phyloP scores from a whole-genome alignment of 768 basidiomycete genomes.

The Mycena vulgaris region DNA sequence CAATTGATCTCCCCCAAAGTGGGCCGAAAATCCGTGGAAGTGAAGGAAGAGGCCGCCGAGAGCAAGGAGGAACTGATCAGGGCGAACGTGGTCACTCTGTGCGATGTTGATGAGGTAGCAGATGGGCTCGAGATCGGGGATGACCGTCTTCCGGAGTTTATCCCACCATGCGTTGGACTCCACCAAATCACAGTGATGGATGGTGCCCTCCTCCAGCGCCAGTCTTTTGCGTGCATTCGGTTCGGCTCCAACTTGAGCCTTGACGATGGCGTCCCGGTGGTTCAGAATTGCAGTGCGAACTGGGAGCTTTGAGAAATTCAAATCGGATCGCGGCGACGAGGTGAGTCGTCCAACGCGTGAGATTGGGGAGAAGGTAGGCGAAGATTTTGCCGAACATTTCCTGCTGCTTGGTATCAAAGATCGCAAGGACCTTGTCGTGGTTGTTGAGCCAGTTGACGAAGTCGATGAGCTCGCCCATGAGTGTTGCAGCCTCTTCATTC shows the following conservation, averaged over 20 bases:
- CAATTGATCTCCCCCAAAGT: too few relatives aligned
- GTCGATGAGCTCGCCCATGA: slow-evolving; percentile 27
- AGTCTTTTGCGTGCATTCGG: not conserved
- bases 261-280: slow-evolving; percentile 16
- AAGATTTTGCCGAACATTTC: slow-evolving; percentile 19
- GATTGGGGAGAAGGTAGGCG: slow-evolving; percentile 32
- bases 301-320: slow-evolving; percentile 8
- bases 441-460: slow-evolving; percentile 32
- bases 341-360: slow-evolving; percentile 38
- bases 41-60: too few relatives aligned
- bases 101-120: too few relatives aligned
- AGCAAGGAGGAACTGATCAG: too few relatives aligned
- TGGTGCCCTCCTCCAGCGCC: slow-evolving; percentile 14
- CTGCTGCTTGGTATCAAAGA: slow-evolving; percentile 29
- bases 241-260: slow-evolving; percentile 28
- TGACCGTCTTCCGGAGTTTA: slow-evolving; percentile 14
- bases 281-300: slow-evolving; percentile 17
- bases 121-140: too few relatives aligned
- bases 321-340: slow-evolving; percentile 29
- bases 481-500: slow-evolving; percentile 11
- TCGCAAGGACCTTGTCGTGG: slow-evolving; percentile 27
- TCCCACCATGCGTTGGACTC: slow-evolving; percentile 19
- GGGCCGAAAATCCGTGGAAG: too few relatives aligned
- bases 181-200: not conserved
- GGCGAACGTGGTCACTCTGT: too few relatives aligned